Conservation (phyloP, 306 rosid genomes). For the Medicago ruthenica region DNA sequence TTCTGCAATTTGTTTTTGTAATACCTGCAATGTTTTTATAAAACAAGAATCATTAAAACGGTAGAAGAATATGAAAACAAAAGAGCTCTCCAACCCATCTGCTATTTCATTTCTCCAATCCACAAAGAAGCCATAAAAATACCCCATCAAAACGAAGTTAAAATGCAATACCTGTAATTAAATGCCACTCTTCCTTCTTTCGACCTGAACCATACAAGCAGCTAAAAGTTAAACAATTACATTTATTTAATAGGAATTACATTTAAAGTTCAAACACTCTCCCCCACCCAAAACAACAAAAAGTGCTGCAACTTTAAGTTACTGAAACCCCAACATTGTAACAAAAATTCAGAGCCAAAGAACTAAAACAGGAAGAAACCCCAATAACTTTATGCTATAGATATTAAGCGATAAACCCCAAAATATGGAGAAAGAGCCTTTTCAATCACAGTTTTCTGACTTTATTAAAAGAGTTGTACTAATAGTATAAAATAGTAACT, state of each 20-base stretch:
- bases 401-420: not conserved
- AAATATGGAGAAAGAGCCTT: not conserved
- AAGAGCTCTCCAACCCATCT: constrained; percentile 22
- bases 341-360: not conserved
- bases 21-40: constrained; percentile 50
- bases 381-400: not conserved
- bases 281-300: constrained; percentile 1
- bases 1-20: constrained; percentile 67
- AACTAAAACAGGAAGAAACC: not conserved
- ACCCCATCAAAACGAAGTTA: constrained; percentile 1
- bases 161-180: constrained; percentile 60
- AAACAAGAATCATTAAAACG: constrained; percentile 28
- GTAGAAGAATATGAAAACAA: not conserved
- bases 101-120: constrained; percentile 24
- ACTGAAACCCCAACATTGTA: not conserved
- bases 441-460: not conserved
- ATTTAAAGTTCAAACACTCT: not conserved
- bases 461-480: not conserved
- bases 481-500: not conserved
- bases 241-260: constrained; percentile 37
- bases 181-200: constrained; percentile 76
- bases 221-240: constrained; percentile 37
- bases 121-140: constrained; percentile 19
- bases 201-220: constrained; percentile 67
- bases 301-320: not conserved